These are phyloP conservation scores for Penicillium fimorum DNA, from an alignment of 495 filamentous ascomycete genomes.

Conservation along the genomic window DNA sequence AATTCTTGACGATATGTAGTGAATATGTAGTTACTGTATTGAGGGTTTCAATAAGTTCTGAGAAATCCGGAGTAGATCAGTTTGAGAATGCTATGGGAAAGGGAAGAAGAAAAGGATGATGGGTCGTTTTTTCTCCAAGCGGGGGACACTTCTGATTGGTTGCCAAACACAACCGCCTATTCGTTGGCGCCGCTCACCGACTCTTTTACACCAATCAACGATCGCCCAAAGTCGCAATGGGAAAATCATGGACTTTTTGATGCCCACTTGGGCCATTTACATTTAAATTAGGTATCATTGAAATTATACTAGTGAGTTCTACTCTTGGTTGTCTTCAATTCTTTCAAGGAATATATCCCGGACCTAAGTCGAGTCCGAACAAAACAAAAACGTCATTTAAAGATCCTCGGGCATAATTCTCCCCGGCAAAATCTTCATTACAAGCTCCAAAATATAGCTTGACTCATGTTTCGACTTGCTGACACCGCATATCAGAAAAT, in stretches of 20 bases:
- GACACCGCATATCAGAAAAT: not conserved
- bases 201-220: slow-evolving; percentile 27
- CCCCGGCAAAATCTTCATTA: not conserved
- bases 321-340: not conserved
- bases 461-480: not conserved
- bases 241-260: not conserved
- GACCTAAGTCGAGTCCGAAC: not conserved
- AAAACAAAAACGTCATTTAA: slow-evolving; percentile 6
- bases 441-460: not conserved
- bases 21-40: not conserved
- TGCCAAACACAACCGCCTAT: slow-evolving; percentile 22
- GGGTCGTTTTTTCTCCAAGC: slow-evolving; percentile 35
- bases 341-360: not conserved
- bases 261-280: not conserved
- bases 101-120: slow-evolving; percentile 33
- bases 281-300: not conserved
- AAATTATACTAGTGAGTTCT: not conserved
- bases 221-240: not conserved
- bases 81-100: slow-evolving; percentile 11
- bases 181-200: slow-evolving; percentile 40
- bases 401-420: not conserved
- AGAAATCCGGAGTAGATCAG: slow-evolving; percentile 1
- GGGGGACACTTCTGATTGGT: slow-evolving; percentile 31
- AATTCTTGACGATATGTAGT: slow-evolving; percentile 77
- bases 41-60: slow-evolving; percentile 25